These are phyloP conservation scores for Claviceps pazoutovae DNA, from an alignment of 2,329 filamentous ascomycete genomes.

Conservation along the genomic window DNA sequence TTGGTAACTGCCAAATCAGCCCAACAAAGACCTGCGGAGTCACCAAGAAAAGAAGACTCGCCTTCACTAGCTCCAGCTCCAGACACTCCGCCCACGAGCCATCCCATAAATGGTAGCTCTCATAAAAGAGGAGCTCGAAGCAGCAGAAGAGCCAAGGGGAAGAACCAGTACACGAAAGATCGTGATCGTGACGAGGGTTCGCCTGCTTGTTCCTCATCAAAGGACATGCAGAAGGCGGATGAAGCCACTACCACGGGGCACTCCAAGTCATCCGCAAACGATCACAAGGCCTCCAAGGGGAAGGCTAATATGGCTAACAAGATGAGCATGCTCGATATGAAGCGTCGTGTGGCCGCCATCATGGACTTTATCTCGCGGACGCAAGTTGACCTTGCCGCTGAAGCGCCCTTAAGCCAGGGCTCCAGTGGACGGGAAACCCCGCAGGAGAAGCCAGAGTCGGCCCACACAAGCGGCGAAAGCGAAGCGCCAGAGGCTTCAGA, in stretches of 20 bases:
- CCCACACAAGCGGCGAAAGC: constrained; percentile 21
- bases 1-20: constrained; percentile 25
- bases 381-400: constrained; percentile 71
- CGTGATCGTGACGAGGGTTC: constrained; percentile 47
- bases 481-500: constrained; percentile 12
- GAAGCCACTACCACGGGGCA: constrained; percentile 19
- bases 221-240: constrained; percentile 27
- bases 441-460: constrained; percentile 20
- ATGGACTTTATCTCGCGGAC: constrained; percentile 82
- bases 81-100: constrained; percentile 29
- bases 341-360: constrained; percentile 68
- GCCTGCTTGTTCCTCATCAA: constrained; percentile 41
- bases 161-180: constrained; percentile 74
- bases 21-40: constrained; percentile 17
- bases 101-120: constrained; percentile 30
- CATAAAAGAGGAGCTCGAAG: constrained; percentile 48
- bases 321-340: constrained; percentile 79
- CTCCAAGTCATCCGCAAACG: constrained; percentile 22
- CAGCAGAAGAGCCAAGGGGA: constrained; percentile 54
- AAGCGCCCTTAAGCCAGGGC: constrained; percentile 31
- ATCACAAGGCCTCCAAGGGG: constrained; percentile 40
- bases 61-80: constrained; percentile 16
- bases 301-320: constrained; percentile 45
- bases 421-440: constrained; percentile 21
- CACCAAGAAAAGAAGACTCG: constrained; percentile 17